A percentile compares a stretch with the other conserved stretches of the same genome.
These are phyloP conservation scores for Globisporangium camurandrum DNA, from an alignment of 352 stramenopile genomes.

Conservation along the genomic window DNA sequence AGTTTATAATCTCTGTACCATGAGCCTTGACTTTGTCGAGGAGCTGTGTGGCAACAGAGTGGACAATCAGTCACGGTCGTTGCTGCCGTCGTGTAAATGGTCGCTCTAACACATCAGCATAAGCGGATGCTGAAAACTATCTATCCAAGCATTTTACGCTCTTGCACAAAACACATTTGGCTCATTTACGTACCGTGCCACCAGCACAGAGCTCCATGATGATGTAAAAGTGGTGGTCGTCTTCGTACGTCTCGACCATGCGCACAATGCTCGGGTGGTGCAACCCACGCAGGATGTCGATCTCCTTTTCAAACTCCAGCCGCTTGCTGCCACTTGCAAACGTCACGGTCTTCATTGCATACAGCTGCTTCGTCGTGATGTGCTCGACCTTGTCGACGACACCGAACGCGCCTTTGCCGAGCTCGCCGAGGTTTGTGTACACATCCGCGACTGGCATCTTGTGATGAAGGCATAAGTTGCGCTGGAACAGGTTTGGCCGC, in stretches of 20 bases:
- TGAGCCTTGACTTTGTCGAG: slow-evolving; percentile 52
- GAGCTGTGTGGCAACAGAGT: slow-evolving; percentile 21
- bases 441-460: slow-evolving; percentile 34
- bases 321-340: slow-evolving; percentile 55
- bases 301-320: slow-evolving; percentile 71
- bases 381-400: slow-evolving; percentile 72
- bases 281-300: slow-evolving; percentile 61
- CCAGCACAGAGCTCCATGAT: slow-evolving; percentile 78
- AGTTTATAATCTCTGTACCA: slow-evolving; percentile 3
- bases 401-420: slow-evolving; percentile 66
- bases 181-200: slow-evolving; percentile 25
- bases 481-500: slow-evolving; percentile 67
- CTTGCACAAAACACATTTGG: not conserved
- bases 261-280: slow-evolving; percentile 78
- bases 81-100: too few species aligned
- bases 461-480: slow-evolving; percentile 71
- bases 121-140: too few species aligned
- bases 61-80: too few species aligned
- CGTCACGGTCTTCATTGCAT: slow-evolving; percentile 75
- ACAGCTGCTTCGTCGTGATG: slow-evolving; percentile 52
- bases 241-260: slow-evolving; percentile 76
- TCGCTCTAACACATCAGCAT: too few species aligned
- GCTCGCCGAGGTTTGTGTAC: slow-evolving; percentile 45
- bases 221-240: slow-evolving; percentile 73
- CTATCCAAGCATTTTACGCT: too few species aligned